Base-by-base conservation (phyloP, 108 stramenopile genomes). In the Skeletonema costatum region DNA sequence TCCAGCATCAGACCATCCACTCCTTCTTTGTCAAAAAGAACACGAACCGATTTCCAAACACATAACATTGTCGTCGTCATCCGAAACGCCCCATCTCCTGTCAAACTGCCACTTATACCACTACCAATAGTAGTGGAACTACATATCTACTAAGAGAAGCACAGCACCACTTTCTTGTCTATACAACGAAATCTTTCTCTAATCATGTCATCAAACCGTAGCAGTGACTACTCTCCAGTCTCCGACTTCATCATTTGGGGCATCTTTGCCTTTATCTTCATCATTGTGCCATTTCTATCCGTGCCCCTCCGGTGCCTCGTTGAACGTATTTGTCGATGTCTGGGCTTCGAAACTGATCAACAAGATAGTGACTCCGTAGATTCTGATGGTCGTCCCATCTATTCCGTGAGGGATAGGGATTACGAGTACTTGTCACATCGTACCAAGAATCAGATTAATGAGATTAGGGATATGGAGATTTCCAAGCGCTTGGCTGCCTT, bases 221-320 rank as follows among this genome's bases (percentile, higher is more conserved):
- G 19, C 50, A 51, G 17, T 36, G 6, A 36, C 19, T 51, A 21
- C 19, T 51, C 17, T 4, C 19, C n/a, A 61, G 5, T 21, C 21
- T 51, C 51, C 2, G 73, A 50, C 32, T 65, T 74, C n/a, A 53
- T 74, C 50, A 58, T 74, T 14, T 74, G 73, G 64, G 53, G 48
- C 1, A 32, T 74, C 32, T 33, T 74, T 21, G 64, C 64, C 21
- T 19, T 64, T 1, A 25, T 53, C 8, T 74, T 74, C 73, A 56
- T 74, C 32, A 31, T 74, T 14, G 25, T 74, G 13, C 73, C 73
- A 29, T 51, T 6, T 14, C 5, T 74, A 10, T 56, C 33, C 42
- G n/a, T 10, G 16, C 19, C 13, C 1, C 64, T 66, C 33, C 36
- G 51, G 25, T 66, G 50, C 64, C 5, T 14, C 14, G 0, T 39